These are phyloP conservation scores for Cyberlindnera maritima DNA, from an alignment of 805 yeast genomes.

Conservation along the genomic window DNA sequence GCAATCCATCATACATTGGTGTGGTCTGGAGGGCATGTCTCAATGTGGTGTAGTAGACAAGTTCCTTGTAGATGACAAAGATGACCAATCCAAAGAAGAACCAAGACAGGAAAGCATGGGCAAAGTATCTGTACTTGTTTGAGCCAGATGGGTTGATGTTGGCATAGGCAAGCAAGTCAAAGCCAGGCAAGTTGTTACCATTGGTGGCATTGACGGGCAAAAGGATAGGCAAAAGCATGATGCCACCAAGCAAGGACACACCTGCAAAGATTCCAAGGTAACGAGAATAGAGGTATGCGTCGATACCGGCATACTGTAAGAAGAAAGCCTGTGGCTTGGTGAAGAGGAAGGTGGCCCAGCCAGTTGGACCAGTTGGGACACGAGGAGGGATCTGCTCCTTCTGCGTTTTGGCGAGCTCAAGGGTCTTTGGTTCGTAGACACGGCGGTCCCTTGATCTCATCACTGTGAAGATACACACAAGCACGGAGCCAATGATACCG, in stretches of 20 bases:
- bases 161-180: slow-evolving; percentile 61
- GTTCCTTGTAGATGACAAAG: slow-evolving; percentile 68
- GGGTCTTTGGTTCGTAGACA: slow-evolving; percentile 79
- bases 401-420: slow-evolving; percentile 55
- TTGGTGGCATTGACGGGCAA: slow-evolving; percentile 75
- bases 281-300: slow-evolving; percentile 74
- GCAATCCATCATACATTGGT: slow-evolving; percentile 66
- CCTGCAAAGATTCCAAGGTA: slow-evolving; percentile 53
- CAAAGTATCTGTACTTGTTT: slow-evolving; percentile 63
- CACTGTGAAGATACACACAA: slow-evolving; percentile 60
- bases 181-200: slow-evolving; percentile 53
- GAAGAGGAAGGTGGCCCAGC: slow-evolving; percentile 55
- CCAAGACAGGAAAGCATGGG: slow-evolving; percentile 79
- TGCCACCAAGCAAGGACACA: slow-evolving; percentile 16
- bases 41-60: slow-evolving; percentile 65
- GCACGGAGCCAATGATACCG: slow-evolving; percentile 51
- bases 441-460: slow-evolving; percentile 64
- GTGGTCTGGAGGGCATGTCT: slow-evolving; percentile 74
- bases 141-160: slow-evolving; percentile 41
- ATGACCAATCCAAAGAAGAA: slow-evolving; percentile 62
- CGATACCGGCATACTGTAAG: slow-evolving; percentile 69
- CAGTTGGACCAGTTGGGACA: slow-evolving; percentile 45
- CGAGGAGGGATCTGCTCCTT: slow-evolving; percentile 23
- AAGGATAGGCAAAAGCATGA: slow-evolving; percentile 46
- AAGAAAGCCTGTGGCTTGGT: slow-evolving; percentile 57